These are phyloP conservation scores for Suillus ampliporus DNA, from an alignment of 768 basidiomycete genomes.

Conservation along the genomic window DNA sequence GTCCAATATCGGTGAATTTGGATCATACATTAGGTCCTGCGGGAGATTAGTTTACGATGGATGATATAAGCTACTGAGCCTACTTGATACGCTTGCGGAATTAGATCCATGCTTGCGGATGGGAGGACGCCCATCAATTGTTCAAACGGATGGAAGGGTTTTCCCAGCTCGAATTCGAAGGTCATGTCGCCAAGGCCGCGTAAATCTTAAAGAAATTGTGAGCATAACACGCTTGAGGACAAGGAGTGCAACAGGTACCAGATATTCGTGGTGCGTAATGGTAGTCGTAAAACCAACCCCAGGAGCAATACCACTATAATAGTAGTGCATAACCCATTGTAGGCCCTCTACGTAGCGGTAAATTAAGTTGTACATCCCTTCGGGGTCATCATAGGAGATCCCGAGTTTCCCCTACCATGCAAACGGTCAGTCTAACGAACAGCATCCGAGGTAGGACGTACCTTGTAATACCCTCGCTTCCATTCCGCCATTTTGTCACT, in stretches of 20 bases:
- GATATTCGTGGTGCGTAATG: slow-evolving; percentile 98
- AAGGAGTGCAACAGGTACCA: slow-evolving; percentile 53
- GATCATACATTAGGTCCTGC: slow-evolving; percentile 89
- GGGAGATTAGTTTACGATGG: slow-evolving; percentile 1
- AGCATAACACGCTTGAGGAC: slow-evolving; percentile 6
- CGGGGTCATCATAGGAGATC: slow-evolving; percentile 72
- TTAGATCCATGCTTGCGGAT: slow-evolving; percentile 84
- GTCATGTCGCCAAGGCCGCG: slow-evolving; percentile 70
- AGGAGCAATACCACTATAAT: slow-evolving; percentile 97
- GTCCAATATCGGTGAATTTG: slow-evolving; percentile 86
- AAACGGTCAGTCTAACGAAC: slow-evolving; percentile 19
- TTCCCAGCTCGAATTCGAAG: slow-evolving; percentile 88
- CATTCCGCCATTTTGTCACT: slow-evolving; percentile 90
- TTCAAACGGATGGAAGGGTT: slow-evolving; percentile 91
- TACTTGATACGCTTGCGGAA: slow-evolving; percentile 88
- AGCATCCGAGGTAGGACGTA: slow-evolving; percentile 38
- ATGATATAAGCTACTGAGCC: slow-evolving; percentile 1
- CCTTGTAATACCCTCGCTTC: slow-evolving; percentile 91
- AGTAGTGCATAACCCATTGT: slow-evolving; percentile 99
- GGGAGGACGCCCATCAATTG: slow-evolving; percentile 99
- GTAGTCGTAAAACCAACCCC: slow-evolving; percentile 99
- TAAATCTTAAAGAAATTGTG: slow-evolving; percentile 49
- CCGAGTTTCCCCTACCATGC: slow-evolving; percentile 78
- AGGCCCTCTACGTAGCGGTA: slow-evolving; percentile 91
- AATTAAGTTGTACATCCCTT: slow-evolving; percentile 70